Percentiles rank a stretch among this genome's conserved stretches.
phyloP scores from a whole-genome alignment of 2,329 filamentous ascomycete genomes.

The Metarhizium rileyi region DNA sequence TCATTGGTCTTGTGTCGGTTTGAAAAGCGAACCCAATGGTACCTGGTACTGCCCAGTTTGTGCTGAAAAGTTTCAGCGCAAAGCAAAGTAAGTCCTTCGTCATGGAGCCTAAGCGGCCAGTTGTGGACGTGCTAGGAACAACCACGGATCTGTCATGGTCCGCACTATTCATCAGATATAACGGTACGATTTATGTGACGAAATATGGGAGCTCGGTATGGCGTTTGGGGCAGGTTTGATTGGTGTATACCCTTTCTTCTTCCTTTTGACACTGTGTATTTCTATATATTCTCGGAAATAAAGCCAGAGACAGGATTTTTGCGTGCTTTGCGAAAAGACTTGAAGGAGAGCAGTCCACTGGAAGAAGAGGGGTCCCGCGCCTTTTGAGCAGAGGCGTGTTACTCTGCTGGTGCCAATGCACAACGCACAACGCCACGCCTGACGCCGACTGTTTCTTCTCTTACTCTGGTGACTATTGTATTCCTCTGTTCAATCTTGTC shows the following conservation, averaged over 20 bases:
- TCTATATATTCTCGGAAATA: background rate
- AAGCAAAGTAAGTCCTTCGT: constrained; percentile 16
- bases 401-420: background rate
- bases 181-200: background rate
- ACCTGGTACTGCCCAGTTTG: constrained; percentile 60
- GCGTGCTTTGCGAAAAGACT: background rate
- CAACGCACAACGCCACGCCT: constrained; percentile 47
- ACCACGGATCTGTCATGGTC: too few relatives aligned
- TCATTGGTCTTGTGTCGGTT: constrained; percentile 66
- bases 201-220: background rate
- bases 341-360: background rate
- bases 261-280: background rate
- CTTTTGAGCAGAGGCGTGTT: background rate
- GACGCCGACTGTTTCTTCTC: constrained; percentile 52
- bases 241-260: background rate
- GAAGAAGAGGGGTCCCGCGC: background rate
- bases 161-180: too few relatives aligned
- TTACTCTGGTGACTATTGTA: constrained; percentile 37
- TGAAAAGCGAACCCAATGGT: constrained; percentile 58
- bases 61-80: constrained; percentile 40
- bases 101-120: background rate
- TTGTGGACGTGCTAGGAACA: background rate
- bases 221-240: background rate
- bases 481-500: constrained; percentile 39
- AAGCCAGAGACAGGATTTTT: background rate